phyloP scores from a whole-genome alignment of 1,284 basidiomycete species.

The Cryptococcus sp. region DNA sequence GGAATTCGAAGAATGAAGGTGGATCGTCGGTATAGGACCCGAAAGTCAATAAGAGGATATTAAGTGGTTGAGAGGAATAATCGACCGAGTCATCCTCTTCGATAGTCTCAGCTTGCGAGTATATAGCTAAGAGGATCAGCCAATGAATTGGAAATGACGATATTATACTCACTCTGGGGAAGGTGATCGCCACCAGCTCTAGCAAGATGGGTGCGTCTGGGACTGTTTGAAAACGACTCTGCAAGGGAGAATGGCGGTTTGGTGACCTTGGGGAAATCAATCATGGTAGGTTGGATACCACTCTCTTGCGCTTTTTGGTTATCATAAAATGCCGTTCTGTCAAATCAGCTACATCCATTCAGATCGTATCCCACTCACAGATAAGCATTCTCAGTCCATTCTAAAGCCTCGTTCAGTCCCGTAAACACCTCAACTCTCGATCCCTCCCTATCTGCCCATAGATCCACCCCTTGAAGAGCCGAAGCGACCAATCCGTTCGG shows the following conservation, averaged over 20 bases:
- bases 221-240: constrained; percentile 65
- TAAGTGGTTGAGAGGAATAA: constrained; percentile 45
- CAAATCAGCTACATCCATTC: not conserved
- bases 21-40: constrained; percentile 55
- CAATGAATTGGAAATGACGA: not conserved
- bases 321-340: constrained; percentile 46
- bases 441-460: constrained; percentile 63
- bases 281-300: constrained; percentile 8
- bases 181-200: constrained; percentile 62
- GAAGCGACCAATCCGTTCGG: constrained; percentile 62
- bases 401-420: constrained; percentile 83
- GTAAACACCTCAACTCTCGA: constrained; percentile 74
- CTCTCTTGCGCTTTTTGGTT: constrained; percentile 18
- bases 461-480: constrained; percentile 66
- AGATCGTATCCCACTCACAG: constrained; percentile 50
- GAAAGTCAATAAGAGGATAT: constrained; percentile 65
- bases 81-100: constrained; percentile 3
- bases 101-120: not conserved
- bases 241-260: constrained; percentile 49
- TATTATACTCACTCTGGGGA: constrained; percentile 20
- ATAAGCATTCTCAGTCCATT: constrained; percentile 91
- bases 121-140: not conserved
- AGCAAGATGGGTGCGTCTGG: constrained; percentile 66
- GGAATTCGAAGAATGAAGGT: constrained; percentile 47
- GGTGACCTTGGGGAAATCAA: constrained; percentile 38